Conservation (phyloP, 1,284 basidiomycete genomes). For the Sanguinoderma infundibulare region DNA sequence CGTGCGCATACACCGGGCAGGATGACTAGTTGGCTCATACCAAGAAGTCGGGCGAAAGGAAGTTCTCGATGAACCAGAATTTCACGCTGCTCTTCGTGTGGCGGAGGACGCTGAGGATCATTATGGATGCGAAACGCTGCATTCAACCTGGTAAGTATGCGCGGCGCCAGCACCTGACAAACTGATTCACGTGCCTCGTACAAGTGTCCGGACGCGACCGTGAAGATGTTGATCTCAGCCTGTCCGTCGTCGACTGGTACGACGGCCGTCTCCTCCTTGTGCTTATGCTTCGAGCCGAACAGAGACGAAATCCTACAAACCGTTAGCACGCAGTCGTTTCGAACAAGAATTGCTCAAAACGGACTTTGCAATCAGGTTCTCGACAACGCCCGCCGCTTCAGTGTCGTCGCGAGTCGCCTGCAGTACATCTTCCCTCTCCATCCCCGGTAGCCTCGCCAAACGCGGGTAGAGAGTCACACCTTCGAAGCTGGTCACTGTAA, state of each 20-base stretch:
- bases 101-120: slow-evolving; percentile 94
- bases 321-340: neutral
- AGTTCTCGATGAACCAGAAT: slow-evolving; percentile 99
- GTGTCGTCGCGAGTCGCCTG: slow-evolving; percentile 33
- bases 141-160: neutral
- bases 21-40: slow-evolving; percentile 43
- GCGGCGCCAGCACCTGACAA: neutral
- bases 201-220: slow-evolving; percentile 93
- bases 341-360: slow-evolving; percentile 16
- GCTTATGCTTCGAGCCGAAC: slow-evolving; percentile 37
- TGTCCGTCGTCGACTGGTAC: slow-evolving; percentile 45
- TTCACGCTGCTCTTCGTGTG: slow-evolving; percentile 95
- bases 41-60: slow-evolving; percentile 96
- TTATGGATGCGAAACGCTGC: slow-evolving; percentile 96
- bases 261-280: slow-evolving; percentile 19
- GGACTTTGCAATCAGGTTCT: slow-evolving; percentile 54
- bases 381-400: slow-evolving; percentile 44
- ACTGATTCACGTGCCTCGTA: slow-evolving; percentile 73
- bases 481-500: slow-evolving; percentile 86
- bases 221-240: slow-evolving; percentile 98
- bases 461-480: slow-evolving; percentile 89
- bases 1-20: neutral
- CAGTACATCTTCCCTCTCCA: slow-evolving; percentile 84
- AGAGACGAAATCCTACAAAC: slow-evolving; percentile 56
- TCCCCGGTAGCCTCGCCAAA: slow-evolving; percentile 72